A percentile compares a stretch with the other conserved stretches of the same genome.
Evolutionary conservation across 2,329 filamentous ascomycete genomes (phyloP).

Genomic region (Paecilomyces sp.): DNA sequence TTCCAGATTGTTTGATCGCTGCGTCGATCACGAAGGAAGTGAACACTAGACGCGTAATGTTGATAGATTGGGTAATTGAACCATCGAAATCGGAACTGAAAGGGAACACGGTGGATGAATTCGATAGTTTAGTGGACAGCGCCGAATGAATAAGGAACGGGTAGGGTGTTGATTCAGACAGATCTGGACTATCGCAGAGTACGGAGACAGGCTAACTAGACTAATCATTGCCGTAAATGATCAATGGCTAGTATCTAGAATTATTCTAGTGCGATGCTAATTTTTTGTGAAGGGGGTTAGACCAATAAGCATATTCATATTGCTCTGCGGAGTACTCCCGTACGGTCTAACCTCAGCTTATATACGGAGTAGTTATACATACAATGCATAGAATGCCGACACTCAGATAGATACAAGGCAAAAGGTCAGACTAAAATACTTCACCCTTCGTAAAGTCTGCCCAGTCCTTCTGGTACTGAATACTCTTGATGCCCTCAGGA

Average conservation of each 20-base stretch:
- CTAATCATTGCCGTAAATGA: neutral
- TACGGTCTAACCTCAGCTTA: no score
- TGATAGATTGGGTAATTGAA: neutral
- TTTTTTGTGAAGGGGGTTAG: neutral
- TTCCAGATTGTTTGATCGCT: neutral
- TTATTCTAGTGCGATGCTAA: neutral
- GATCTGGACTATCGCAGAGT: no score
- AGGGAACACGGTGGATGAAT: no score
- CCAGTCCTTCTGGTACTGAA: conserved; percentile 5
- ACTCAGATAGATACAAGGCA: neutral
- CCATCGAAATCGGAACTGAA: no score
- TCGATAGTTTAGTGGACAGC: no score
- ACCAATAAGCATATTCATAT: no score
- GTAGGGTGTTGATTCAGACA: no score
- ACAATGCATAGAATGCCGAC: neutral
- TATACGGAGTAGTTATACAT: neutral
- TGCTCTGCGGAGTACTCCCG: no score
- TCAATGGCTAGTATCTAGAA: neutral
- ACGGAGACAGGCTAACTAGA: neutral
- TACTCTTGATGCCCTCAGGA: conserved; percentile 4
- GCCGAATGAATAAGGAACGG: no score
- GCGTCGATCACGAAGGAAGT: neutral
- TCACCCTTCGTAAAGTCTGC: conserved; percentile 2
- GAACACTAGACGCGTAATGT: neutral
- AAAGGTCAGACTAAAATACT: neutral